Evolutionary conservation across 176 grass and related monocot genomes (phyloP), one percentile per base, ranked within the genome.

Genomic region (Phoenix dactylifera): DNA sequence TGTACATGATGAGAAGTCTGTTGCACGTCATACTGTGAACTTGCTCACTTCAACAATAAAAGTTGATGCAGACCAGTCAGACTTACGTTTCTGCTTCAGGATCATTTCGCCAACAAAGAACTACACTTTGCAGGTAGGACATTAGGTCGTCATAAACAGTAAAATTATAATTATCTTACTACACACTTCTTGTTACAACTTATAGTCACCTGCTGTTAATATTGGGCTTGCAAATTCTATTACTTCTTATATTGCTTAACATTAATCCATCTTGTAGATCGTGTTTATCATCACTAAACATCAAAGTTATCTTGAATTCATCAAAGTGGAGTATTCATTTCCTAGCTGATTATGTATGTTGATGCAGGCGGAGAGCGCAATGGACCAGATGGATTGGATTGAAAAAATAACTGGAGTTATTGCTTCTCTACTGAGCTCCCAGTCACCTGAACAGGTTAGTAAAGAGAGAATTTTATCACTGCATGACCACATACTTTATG

Each of bases 301-400:
- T 12, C 2, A 9, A 14, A 44, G 7, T 44, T 44, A 44, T 44
- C 35, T 44, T 44, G 35, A 44, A 44, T 44, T 44, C 35, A 44
- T 44, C 10, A 12, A 12, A 44, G 9, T 44, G 35, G 35, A 44
- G 9, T 44, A 9, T 44, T 44, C 35, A 44, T 44, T 44, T 44
- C 35, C 35, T 44, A 44, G 35, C 35, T 64, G 6, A 52, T 54
- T 61, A 80, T 22, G 3, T 67, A 57, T 81, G 52, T 52, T 71
- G 65, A 58, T 59, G 64, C 77, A 98, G 94, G 94, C 94, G 71
- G 94, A 98, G 71, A 98, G 84, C 68, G 78, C 94, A 64, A 89
- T 86, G 88, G 94, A 98, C 75, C 94, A 98, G 82, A 89, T 98
- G 88, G 94, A 98, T 79, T 98, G 94, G 94, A 92, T 98, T 86